Conservation (phyloP, 2,329 filamentous ascomycete species). For the Passalora sequoiae region DNA sequence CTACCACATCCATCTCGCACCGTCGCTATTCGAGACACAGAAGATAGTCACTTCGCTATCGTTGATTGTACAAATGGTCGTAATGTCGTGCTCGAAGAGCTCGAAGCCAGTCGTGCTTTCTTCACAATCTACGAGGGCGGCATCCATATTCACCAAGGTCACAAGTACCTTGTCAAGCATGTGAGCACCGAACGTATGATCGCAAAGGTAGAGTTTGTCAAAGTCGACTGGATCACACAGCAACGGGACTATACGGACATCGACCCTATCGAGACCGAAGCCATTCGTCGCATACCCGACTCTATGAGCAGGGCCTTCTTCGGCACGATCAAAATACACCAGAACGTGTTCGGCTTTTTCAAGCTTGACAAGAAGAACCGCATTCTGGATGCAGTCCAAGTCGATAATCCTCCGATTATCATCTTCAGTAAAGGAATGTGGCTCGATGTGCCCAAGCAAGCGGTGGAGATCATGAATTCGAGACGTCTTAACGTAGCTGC, state of each 20-base stretch:
- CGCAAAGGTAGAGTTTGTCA: constrained; percentile 81
- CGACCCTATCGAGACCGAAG: constrained; percentile 87
- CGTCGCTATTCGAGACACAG: constrained; percentile 83
- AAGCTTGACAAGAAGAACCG: constrained; percentile 83
- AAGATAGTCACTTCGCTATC: constrained; percentile 89
- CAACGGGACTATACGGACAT: constrained; percentile 93
- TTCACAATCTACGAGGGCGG: constrained; percentile 96
- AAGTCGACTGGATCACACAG: constrained; percentile 90
- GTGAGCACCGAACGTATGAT: constrained; percentile 75
- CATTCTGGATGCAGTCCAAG: constrained; percentile 84
- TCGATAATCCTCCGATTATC: constrained; percentile 88
- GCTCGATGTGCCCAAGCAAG: constrained; percentile 78
- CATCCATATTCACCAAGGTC: constrained; percentile 95
- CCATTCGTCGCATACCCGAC: constrained; percentile 65
- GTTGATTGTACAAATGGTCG: constrained; percentile 77
- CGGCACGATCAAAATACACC: constrained; percentile 77
- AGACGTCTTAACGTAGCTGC: constrained; percentile 74
- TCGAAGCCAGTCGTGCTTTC: constrained; percentile 91
- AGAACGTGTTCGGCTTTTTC: constrained; percentile 93
- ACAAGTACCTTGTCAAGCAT: constrained; percentile 84
- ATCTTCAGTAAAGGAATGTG: constrained; percentile 86
- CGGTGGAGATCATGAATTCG: constrained; percentile 71
- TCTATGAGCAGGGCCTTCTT: constrained; percentile 71
- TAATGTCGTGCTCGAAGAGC: constrained; percentile 84
- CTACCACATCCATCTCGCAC: constrained; percentile 75